Conservation (phyloP, 1,139 yeast species). For the Debaryomyces sp. region DNA sequence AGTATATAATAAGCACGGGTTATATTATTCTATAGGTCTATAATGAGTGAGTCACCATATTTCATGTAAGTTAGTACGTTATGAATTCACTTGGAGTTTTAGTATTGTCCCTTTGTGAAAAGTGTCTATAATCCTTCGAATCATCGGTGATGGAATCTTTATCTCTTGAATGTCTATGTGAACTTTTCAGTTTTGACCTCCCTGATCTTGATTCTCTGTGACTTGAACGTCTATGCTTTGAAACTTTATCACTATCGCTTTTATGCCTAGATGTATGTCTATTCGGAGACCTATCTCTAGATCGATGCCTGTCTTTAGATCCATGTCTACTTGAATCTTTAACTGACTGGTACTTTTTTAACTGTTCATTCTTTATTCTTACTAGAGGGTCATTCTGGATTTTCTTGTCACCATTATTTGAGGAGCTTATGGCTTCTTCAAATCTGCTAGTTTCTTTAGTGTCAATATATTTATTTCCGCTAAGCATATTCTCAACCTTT, state of each 20-base stretch:
- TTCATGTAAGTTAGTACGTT: background rate
- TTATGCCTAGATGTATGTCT: background rate
- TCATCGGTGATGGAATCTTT: background rate
- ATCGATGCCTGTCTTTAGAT: conserved; percentile 10
- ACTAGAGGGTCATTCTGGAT: conserved; percentile 57
- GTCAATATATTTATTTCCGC: conserved; percentile 21
- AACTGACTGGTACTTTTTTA: conserved; percentile 22
- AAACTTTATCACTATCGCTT: background rate
- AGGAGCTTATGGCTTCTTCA: conserved; percentile 20
- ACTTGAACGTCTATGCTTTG: background rate
- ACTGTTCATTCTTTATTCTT: conserved; percentile 46
- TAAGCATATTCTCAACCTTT: conserved; percentile 36
- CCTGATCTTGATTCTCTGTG: background rate
- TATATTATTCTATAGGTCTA: conserved; percentile 31
- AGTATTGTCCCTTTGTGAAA: background rate
- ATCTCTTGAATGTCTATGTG: background rate
- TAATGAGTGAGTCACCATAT: conserved; percentile 12
- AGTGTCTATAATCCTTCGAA: background rate
- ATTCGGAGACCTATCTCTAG: conserved; percentile 14
- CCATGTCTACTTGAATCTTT: conserved; percentile 12
- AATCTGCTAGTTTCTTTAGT: conserved; percentile 13
- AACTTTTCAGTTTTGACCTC: background rate
- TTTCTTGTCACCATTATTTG: conserved; percentile 17
- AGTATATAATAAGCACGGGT: conserved; percentile 23
- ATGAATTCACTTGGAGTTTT: background rate